phyloP scores from a whole-genome alignment of 495 filamentous ascomycete genomes.

The Talaromyces borbonicus region DNA sequence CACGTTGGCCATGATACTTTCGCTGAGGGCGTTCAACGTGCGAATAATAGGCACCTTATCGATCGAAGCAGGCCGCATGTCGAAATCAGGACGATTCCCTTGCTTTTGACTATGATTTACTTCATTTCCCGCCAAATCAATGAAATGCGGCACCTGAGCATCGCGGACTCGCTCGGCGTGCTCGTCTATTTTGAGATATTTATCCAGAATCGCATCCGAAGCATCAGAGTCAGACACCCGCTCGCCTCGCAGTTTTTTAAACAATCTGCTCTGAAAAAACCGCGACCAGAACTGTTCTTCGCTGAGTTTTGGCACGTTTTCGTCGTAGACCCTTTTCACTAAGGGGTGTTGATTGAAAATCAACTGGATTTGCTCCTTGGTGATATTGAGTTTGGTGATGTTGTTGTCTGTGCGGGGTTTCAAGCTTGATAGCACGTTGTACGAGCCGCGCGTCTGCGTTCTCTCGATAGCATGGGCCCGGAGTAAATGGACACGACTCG shows the following conservation, averaged over 20 bases:
- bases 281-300: conserved; percentile 82
- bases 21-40: conserved; percentile 75
- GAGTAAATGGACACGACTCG: conserved; percentile 69
- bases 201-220: conserved; percentile 67
- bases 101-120: conserved; percentile 68
- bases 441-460: conserved; percentile 72
- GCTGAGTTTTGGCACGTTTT: conserved; percentile 74
- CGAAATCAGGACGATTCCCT: conserved; percentile 77
- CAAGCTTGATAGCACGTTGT: conserved; percentile 87
- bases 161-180: conserved; percentile 38
- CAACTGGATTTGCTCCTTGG: conserved; percentile 82
- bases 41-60: conserved; percentile 73
- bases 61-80: conserved; percentile 64
- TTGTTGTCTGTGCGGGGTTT: conserved; percentile 73
- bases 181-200: conserved; percentile 67
- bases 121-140: conserved; percentile 90
- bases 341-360: conserved; percentile 91
- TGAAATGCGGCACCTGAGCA: conserved; percentile 69
- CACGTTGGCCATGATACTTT: conserved; percentile 83
- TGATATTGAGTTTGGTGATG: conserved; percentile 70
- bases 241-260: conserved; percentile 87
- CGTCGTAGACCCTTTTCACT: conserved; percentile 83
- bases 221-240: conserved; percentile 65
- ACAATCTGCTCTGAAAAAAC: conserved; percentile 83
- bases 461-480: conserved; percentile 85